Conservation (phyloP, 2,329 filamentous ascomycete genomes). For the Talaromyces atroroseus region DNA sequence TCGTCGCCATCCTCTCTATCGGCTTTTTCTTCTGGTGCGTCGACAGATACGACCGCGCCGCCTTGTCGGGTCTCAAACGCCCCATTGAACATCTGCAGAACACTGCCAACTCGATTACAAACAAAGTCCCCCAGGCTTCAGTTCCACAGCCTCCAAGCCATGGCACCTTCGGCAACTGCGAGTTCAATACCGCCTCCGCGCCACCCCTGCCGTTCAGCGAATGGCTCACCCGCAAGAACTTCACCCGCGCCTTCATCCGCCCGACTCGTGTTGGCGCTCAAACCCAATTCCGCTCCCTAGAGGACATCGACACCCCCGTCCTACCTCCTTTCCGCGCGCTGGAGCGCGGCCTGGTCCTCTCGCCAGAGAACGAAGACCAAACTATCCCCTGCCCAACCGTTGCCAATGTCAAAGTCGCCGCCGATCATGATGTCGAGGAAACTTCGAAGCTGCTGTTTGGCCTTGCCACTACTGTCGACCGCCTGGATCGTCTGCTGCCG, state of each 20-base stretch:
- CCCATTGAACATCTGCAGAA: slow-evolving; percentile 26
- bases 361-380: slow-evolving; percentile 27
- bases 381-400: slow-evolving; percentile 34
- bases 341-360: slow-evolving; percentile 35
- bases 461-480: slow-evolving; percentile 39
- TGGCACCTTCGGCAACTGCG: slow-evolving; percentile 23
- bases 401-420: slow-evolving; percentile 37
- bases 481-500: slow-evolving; percentile 35
- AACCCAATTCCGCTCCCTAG: slow-evolving; percentile 34
- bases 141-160: slow-evolving; percentile 20
- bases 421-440: slow-evolving; percentile 35
- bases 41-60: slow-evolving; percentile 34
- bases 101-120: slow-evolving; percentile 5
- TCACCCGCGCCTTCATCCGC: slow-evolving; percentile 39
- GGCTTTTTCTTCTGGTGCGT: slow-evolving; percentile 38
- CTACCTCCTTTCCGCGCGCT: slow-evolving; percentile 34
- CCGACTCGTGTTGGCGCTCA: slow-evolving; percentile 31
- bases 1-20: slow-evolving; percentile 34
- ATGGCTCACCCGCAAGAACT: slow-evolving; percentile 41
- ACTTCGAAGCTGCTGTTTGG: slow-evolving; percentile 39
- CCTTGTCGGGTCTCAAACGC: slow-evolving; percentile 32
- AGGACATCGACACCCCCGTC: slow-evolving; percentile 33
- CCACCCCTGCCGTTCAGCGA: slow-evolving; percentile 35
- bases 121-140: slow-evolving; percentile 16
- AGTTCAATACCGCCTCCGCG: slow-evolving; percentile 28